phyloP scores from a whole-genome alignment of 2,329 filamentous ascomycete species.

The Endocalyx cinctus region DNA sequence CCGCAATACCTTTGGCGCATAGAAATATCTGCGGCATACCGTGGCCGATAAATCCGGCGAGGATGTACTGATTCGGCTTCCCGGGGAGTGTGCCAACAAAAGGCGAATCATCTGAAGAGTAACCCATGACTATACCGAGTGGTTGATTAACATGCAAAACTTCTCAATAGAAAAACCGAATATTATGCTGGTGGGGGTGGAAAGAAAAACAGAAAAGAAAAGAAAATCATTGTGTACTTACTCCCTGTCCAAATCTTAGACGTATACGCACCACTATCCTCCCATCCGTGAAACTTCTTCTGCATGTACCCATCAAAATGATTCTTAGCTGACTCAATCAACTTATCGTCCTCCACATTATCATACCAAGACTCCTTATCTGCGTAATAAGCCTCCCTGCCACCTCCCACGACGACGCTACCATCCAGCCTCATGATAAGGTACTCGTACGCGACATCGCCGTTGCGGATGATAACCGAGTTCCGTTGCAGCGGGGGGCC shows the following conservation, averaged over 20 bases:
- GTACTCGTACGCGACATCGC: slow-evolving; percentile 24
- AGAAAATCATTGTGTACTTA: too few relatives aligned
- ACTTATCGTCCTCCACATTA: slow-evolving; percentile 35
- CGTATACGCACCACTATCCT: slow-evolving; percentile 32
- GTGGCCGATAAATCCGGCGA: slow-evolving; percentile 37
- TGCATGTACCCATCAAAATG: slow-evolving; percentile 45
- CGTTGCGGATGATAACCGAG: neutral
- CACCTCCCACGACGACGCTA: slow-evolving; percentile 41
- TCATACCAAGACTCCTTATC: slow-evolving; percentile 37
- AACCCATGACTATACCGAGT: slow-evolving; percentile 1
- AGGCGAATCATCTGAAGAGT: slow-evolving; percentile 3
- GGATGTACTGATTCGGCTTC: slow-evolving; percentile 26
- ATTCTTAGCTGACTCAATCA: slow-evolving; percentile 32
- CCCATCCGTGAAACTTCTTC: slow-evolving; percentile 40
- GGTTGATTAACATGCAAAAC: neutral
- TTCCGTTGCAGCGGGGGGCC: neutral
- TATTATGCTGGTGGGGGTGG: too few relatives aligned
- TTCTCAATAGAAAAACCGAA: neutral
- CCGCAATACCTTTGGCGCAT: slow-evolving; percentile 18
- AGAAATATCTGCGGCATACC: slow-evolving; percentile 36
- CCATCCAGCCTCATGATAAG: slow-evolving; percentile 36
- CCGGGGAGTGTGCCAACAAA: slow-evolving; percentile 32
- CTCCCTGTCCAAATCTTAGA: slow-evolving; percentile 40
- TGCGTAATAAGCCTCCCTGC: slow-evolving; percentile 25
- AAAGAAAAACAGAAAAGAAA: neutral